Base-by-base conservation (phyloP, 768 basidiomycete genomes). In the Russula foetens region DNA sequence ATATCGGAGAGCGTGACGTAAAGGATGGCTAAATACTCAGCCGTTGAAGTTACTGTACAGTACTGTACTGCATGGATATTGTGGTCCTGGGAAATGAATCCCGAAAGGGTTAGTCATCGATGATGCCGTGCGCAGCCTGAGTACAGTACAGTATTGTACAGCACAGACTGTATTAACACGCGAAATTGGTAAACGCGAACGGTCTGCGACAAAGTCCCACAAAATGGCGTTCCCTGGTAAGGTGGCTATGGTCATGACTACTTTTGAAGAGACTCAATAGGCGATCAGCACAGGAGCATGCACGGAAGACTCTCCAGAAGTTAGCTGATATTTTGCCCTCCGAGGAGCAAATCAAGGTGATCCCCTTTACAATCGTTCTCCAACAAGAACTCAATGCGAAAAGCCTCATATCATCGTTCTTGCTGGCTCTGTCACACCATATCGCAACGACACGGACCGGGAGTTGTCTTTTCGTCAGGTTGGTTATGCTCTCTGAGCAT, bases 371-470 rank as follows among this genome's bases (percentile, higher is more conserved):
- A 23, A 4, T 33, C 21, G 19, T 19, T 8, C 9, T 33, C 31
- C 19, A 35, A 55, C 26, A 51, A 26, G 33, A 7, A 41, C 62
- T 23, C 3, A 45, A n/a, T 1, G 19, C 7, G 31, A 49, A 17
- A 23, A 90, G 86, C 81, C 85, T 8, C 90, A 92, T 71, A 75
- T 88, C 8, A 69, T 90, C 17, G 69, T 92, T 4, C 73, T 92
- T 1, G 81, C 83, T 9, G 88, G 88, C n/a, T 81, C 80, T 66
- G 75, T 73, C 6, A 83, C 80, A 2, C 75, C 78, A 0, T 90
- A 77, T 68, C 76, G 90, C 63, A 83, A 91, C 69, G 92, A 94
- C 69, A 94, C 92, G 12, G 92, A 95, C 69, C 81, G 91, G 33
- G 90, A 92, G 73, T 73, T 91, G 45, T 70, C 76, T 4, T 91